phyloP scores from a whole-genome alignment of 2,329 filamentous ascomycete species.

The Beauveria pseudobassiana region DNA sequence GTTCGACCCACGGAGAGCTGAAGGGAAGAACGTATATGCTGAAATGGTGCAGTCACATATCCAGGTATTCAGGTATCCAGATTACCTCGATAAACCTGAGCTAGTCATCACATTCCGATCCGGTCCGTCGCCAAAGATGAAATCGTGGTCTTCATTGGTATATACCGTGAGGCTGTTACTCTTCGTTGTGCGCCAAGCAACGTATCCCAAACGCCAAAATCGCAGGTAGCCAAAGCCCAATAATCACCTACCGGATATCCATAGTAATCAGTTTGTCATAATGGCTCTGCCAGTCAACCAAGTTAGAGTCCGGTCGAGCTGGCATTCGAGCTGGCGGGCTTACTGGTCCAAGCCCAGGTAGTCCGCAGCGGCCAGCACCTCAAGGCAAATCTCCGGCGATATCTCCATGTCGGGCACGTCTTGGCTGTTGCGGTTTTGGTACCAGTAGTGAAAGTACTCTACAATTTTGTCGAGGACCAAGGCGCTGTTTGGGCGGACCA shows the following conservation, averaged over 20 bases:
- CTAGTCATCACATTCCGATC: neutral
- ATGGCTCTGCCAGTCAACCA: slow-evolving; percentile 24
- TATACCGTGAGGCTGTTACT: neutral
- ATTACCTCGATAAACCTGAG: neutral
- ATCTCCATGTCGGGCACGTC: slow-evolving; percentile 70
- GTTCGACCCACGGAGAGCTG: slow-evolving; percentile 43
- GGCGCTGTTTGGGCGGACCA: slow-evolving; percentile 40
- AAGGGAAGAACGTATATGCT: slow-evolving; percentile 47
- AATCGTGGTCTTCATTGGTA: neutral
- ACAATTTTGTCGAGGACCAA: slow-evolving; percentile 72
- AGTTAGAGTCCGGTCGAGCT: slow-evolving; percentile 22
- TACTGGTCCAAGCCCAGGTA: slow-evolving; percentile 61
- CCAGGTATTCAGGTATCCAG: neutral
- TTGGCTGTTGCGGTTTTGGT: slow-evolving; percentile 61
- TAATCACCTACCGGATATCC: neutral
- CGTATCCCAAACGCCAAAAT: neutral
- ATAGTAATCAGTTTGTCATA: slow-evolving; percentile 27
- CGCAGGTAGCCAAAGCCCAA: too few relatives aligned
- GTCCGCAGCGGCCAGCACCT: slow-evolving; percentile 70
- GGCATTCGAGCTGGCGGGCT: slow-evolving; percentile 18
- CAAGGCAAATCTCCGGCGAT: slow-evolving; percentile 72
- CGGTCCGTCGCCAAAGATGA: neutral
- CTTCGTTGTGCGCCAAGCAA: neutral
- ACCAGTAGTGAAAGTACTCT: slow-evolving; percentile 79
- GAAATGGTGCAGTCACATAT: slow-evolving; percentile 31